Evolutionary conservation across 164 flowering plant genomes (phyloP).

Genomic region (Liriodendron chinense): DNA sequence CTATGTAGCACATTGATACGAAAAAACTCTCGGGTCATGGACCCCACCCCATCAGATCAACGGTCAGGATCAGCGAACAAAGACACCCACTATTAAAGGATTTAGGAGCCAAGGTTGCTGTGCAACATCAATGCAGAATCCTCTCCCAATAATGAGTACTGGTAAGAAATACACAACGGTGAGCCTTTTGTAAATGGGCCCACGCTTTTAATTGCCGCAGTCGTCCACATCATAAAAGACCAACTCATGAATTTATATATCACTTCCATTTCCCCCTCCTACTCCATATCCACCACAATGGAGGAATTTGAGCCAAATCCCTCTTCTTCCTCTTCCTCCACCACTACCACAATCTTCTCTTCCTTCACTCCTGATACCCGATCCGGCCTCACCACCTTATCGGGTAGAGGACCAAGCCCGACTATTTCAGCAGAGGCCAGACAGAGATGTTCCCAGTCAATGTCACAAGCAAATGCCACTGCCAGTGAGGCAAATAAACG

Average conservation of each 20-base stretch:
- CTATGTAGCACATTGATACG: no score
- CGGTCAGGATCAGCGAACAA: no score
- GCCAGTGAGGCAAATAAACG: slow-evolving; percentile 15
- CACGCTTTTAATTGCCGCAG: neutral
- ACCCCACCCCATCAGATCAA: no score
- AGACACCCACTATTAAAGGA: no score
- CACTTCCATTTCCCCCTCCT: neutral
- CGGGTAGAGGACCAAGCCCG: neutral
- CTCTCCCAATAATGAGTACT: neutral
- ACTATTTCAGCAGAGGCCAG: neutral
- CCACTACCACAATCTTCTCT: no score
- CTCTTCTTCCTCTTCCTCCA: slow-evolving; percentile 11
- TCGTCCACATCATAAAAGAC: slow-evolving; percentile 15
- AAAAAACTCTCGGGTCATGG: no score
- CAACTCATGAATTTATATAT: neutral
- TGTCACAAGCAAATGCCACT: neutral
- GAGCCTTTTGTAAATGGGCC: slow-evolving; percentile 2
- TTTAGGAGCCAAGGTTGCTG: no score
- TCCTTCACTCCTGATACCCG: slow-evolving; percentile 5
- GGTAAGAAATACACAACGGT: neutral
- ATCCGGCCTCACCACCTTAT: neutral
- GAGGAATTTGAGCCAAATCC: slow-evolving; percentile 1
- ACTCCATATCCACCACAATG: slow-evolving; percentile 1
- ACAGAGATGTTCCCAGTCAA: neutral
- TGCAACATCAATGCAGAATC: no score